Conservation (phyloP, 192 early-diverging fungal genomes). For the Irineochytrium annulatum region DNA sequence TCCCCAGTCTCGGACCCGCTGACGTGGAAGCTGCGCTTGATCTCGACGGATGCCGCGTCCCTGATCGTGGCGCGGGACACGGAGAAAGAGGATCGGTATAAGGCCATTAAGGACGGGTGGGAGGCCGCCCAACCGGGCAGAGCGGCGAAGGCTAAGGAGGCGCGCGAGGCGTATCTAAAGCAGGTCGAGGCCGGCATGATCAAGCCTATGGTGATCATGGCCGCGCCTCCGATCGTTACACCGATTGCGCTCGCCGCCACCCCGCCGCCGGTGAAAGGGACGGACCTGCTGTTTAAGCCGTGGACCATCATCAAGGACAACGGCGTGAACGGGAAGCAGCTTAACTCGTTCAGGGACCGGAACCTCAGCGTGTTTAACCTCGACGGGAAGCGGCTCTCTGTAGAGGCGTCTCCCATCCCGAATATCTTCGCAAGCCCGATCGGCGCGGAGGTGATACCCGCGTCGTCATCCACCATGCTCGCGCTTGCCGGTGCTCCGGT, state of each 20-base stretch:
- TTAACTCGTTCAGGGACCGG: slow-evolving; percentile 11
- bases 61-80: slow-evolving; percentile 52
- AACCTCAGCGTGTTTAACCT: slow-evolving; percentile 6
- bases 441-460: neutral
- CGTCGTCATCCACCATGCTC: neutral
- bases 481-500: neutral
- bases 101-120: slow-evolving; percentile 56
- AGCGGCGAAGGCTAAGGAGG: slow-evolving; percentile 43
- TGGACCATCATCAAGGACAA: slow-evolving; percentile 36
- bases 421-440: neutral
- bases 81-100: slow-evolving; percentile 58
- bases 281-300: slow-evolving; percentile 34
- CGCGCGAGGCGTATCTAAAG: slow-evolving; percentile 46
- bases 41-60: slow-evolving; percentile 42
- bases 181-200: slow-evolving; percentile 38
- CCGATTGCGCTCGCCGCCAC: neutral
- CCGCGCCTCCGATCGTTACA: slow-evolving; percentile 10
- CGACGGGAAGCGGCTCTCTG: slow-evolving; percentile 14
- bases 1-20: neutral
- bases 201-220: slow-evolving; percentile 33
- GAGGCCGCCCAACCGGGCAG: slow-evolving; percentile 48
- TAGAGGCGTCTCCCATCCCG: neutral
- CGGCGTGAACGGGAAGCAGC: neutral
- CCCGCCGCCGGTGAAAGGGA: slow-evolving; percentile 11
- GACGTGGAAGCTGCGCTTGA: slow-evolving; percentile 46